A percentile compares a stretch with the other conserved stretches of the same genome.
Conservation (phyloP, 495 filamentous ascomycete genomes). For the Xylaria scruposa region DNA sequence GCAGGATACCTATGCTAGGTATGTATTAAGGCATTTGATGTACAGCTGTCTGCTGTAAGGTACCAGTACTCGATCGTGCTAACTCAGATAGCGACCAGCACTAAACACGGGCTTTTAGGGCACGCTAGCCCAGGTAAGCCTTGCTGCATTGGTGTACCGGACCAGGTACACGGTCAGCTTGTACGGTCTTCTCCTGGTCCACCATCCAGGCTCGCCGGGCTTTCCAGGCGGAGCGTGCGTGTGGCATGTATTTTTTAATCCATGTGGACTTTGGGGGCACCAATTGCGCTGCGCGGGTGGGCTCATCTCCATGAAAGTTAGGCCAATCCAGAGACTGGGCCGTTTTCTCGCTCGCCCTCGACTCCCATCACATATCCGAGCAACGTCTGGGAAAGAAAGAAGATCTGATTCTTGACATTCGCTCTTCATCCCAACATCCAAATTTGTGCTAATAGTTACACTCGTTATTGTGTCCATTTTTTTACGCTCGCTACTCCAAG, state of each 20-base stretch:
- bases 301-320: not conserved
- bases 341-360: constrained; percentile 20
- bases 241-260: constrained; percentile 26
- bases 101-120: constrained; percentile 6
- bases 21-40: not conserved
- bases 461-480: constrained; percentile 39
- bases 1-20: too few species aligned
- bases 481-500: constrained; percentile 40
- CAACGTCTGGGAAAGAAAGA: constrained; percentile 11
- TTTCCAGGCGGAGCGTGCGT: not conserved
- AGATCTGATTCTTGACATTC: constrained; percentile 31
- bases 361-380: constrained; percentile 18
- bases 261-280: constrained; percentile 3
- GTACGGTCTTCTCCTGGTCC: constrained; percentile 9
- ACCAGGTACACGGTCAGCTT: not conserved
- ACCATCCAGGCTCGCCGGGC: not conserved
- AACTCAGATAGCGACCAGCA: not conserved
- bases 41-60: constrained; percentile 2
- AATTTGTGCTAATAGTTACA: constrained; percentile 31
- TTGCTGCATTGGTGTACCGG: constrained; percentile 2
- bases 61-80: constrained; percentile 2
- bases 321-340: constrained; percentile 12
- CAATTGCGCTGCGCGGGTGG: constrained; percentile 15
- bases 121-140: constrained; percentile 5
- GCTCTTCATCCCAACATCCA: constrained; percentile 28